phyloP scores from a whole-genome alignment of 2,329 filamentous ascomycete genomes.

The Exutisphaerella laricina region DNA sequence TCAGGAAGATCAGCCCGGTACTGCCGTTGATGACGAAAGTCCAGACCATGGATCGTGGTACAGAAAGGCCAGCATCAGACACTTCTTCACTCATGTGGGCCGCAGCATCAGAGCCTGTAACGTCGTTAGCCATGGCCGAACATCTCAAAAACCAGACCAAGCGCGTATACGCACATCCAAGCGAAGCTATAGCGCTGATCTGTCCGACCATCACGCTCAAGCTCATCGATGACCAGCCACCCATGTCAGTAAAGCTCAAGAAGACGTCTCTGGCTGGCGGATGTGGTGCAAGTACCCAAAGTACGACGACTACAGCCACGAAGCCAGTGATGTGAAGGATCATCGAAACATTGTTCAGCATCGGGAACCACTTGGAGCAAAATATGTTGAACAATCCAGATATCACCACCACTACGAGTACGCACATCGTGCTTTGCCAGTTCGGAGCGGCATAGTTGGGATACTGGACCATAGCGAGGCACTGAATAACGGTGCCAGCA shows the following conservation, averaged over 20 bases:
- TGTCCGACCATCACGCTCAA: constrained; percentile 28
- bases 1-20: constrained; percentile 16
- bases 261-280: constrained; percentile 29
- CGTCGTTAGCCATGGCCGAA: background rate
- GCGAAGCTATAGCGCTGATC: constrained; percentile 21
- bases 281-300: constrained; percentile 19
- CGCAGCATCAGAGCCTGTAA: constrained; percentile 14
- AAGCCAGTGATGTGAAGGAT: constrained; percentile 17
- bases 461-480: constrained; percentile 18
- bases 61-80: constrained; percentile 19
- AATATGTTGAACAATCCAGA: constrained; percentile 20
- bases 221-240: constrained; percentile 28
- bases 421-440: constrained; percentile 20
- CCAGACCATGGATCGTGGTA: constrained; percentile 30
- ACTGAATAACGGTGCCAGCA: constrained; percentile 19
- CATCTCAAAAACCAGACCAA: no score
- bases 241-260: constrained; percentile 22
- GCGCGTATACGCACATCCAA: constrained; percentile 9
- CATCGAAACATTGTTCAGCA: constrained; percentile 20
- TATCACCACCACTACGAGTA: constrained; percentile 16
- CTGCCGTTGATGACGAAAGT: constrained; percentile 22
- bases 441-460: constrained; percentile 15
- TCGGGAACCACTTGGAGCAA: constrained; percentile 16
- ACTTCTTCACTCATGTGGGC: constrained; percentile 25
- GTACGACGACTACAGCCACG: constrained; percentile 15